Base-by-base conservation (phyloP, 768 basidiomycete species). In the Lactarius hengduanensis region DNA sequence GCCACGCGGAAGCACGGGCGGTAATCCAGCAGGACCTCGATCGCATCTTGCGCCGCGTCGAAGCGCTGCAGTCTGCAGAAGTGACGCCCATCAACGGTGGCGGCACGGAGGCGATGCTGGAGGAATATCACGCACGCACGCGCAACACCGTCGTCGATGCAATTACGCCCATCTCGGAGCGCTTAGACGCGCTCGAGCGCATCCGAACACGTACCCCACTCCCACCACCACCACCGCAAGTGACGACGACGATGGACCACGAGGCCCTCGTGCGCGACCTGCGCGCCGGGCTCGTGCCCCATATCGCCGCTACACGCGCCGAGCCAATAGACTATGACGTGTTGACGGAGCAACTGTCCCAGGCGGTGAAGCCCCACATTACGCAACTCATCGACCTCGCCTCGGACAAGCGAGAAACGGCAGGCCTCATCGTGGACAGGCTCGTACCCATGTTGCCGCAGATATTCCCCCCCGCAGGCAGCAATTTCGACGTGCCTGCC, bases 341-440 rank as follows among this genome's bases (percentile, higher is more conserved):
- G 69, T 78, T 94, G 65, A 94, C 92, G 2, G 80, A 79, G 55
- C 85, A 86, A 71, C 84, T 94, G 18, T 83, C 89, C 28, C 90
- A 94, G 75, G 90, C 92, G 0, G 92, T 94, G 72, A 93, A 94
- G 71, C 92, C 92, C 8, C 89, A 93, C 69, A 92, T 94, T 30
- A 85, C 91, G 2, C 91, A 94, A 70, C 86, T 94, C 66, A 94
- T 94, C 68, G 92, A 94, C 73, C 83, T 94, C 58, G 88, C 92
- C 32, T 92, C 90, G 0, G 92, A 94, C 74, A 94, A 94, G 74
- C 84, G 90, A 41, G 92, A 94, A 76, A 94, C 92, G 4, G 92
- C 92, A 4, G 81, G 83, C 8, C 83, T 94, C 50, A 94, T 94
- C 65, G 84, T 92, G 34, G 84, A 93, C 60, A 79, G 83, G 26